Evolutionary conservation across 768 basidiomycete genomes (phyloP).

Genomic region (Lyophyllum semitale): DNA sequence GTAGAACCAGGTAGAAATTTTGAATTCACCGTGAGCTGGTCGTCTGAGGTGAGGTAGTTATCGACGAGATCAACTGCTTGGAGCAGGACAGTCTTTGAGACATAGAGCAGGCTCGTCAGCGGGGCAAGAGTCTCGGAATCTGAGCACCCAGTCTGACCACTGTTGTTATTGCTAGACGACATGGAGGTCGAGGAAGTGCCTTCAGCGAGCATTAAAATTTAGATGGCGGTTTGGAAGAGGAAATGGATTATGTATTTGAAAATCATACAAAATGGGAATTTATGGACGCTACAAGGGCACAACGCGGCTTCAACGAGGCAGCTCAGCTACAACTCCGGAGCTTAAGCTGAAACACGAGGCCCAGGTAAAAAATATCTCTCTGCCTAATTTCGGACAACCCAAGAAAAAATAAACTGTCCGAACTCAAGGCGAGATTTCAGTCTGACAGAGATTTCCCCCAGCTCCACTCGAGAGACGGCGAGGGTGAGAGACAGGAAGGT

Average conservation of each 20-base stretch:
- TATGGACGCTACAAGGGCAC: constrained; percentile 8
- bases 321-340: constrained; percentile 5
- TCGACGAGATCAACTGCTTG: constrained; percentile 78
- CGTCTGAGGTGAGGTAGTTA: constrained; percentile 63
- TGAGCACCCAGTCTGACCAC: constrained; percentile 15
- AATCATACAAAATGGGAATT: not conserved
- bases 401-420: constrained; percentile 52
- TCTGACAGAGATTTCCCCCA: constrained; percentile 66
- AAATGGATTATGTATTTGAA: constrained; percentile 7
- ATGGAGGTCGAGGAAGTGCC: constrained; percentile 32
- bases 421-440: constrained; percentile 78
- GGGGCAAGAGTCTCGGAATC: constrained; percentile 18
- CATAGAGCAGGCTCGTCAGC: constrained; percentile 61
- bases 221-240: constrained; percentile 71
- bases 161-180: constrained; percentile 23
- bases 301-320: constrained; percentile 15
- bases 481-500: constrained; percentile 77
- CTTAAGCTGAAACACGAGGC: not conserved
- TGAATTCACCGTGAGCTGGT: constrained; percentile 70
- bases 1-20: constrained; percentile 84
- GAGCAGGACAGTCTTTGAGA: constrained; percentile 64
- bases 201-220: constrained; percentile 83
- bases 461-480: constrained; percentile 30
- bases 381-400: constrained; percentile 81
- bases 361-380: constrained; percentile 53